These are phyloP conservation scores for Baeospora myosura DNA, from an alignment of 1,284 basidiomycete genomes.

Conservation along the genomic window DNA sequence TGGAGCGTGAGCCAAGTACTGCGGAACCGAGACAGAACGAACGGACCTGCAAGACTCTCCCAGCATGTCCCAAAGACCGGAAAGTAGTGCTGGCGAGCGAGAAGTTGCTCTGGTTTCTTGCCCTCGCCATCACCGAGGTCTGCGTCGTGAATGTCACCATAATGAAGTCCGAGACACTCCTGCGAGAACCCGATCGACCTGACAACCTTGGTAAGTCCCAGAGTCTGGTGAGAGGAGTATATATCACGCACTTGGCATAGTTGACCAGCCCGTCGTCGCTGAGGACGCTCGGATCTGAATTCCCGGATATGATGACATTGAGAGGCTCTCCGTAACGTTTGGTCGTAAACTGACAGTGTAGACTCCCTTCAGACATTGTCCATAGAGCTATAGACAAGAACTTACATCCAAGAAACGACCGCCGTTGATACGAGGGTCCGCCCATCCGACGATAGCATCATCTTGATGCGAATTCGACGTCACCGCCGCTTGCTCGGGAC, in stretches of 20 bases:
- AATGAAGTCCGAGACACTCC: slow-evolving; percentile 68
- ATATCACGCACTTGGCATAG: slow-evolving; percentile 47
- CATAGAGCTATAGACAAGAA: slow-evolving; percentile 5
- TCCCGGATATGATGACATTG: slow-evolving; percentile 53
- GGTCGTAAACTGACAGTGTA: slow-evolving; percentile 48
- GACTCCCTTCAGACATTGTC: slow-evolving; percentile 3
- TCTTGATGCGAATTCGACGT: too few species aligned
- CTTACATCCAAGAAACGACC: slow-evolving; percentile 67
- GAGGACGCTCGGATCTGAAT: slow-evolving; percentile 61
- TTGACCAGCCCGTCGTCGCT: slow-evolving; percentile 56
- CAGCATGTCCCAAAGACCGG: slow-evolving; percentile 61
- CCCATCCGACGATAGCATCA: slow-evolving; percentile 40
- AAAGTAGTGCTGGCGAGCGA: slow-evolving; percentile 65
- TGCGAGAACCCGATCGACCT: slow-evolving; percentile 74
- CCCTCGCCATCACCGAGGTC: slow-evolving; percentile 69
- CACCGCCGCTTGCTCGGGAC: too few species aligned
- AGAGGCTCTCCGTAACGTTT: slow-evolving; percentile 64
- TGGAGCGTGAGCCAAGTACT: not conserved
- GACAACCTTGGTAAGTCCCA: slow-evolving; percentile 11
- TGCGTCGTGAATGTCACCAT: slow-evolving; percentile 58
- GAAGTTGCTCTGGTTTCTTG: slow-evolving; percentile 51
- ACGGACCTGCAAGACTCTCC: slow-evolving; percentile 58
- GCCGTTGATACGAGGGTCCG: slow-evolving; percentile 62
- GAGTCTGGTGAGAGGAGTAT: not conserved
- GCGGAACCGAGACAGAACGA: slow-evolving; percentile 6